Percentiles rank a stretch among this genome's conserved stretches.
These are phyloP conservation scores for Geranium incanum DNA, from an alignment of 441 rosid genomes.

Conservation along the genomic window DNA sequence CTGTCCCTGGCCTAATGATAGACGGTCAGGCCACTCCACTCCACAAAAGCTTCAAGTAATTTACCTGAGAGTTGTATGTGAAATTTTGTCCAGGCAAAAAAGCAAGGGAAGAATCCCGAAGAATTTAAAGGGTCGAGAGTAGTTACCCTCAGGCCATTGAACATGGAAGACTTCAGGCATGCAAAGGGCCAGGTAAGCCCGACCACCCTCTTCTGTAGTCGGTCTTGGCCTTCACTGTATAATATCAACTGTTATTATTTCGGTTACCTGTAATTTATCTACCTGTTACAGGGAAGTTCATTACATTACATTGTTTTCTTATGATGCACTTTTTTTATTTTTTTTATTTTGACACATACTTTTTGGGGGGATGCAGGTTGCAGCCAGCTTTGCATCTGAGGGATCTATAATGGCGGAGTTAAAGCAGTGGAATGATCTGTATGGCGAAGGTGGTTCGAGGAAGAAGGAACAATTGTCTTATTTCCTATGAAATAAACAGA, in stretches of 20 bases:
- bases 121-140: slow-evolving; percentile 37
- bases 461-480: slow-evolving; percentile 69
- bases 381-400: slow-evolving; percentile 64
- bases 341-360: too few species aligned
- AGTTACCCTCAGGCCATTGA: slow-evolving; percentile 54
- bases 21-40: not conserved
- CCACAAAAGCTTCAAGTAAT: not conserved
- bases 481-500: slow-evolving; percentile 37
- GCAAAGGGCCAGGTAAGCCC: slow-evolving; percentile 64
- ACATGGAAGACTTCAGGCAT: slow-evolving; percentile 55
- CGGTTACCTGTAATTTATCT: too few species aligned
- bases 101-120: slow-evolving; percentile 17
- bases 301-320: too few species aligned
- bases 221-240: too few species aligned
- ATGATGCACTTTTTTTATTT: too few species aligned
- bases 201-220: not conserved
- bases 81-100: slow-evolving; percentile 34
- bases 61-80: not conserved
- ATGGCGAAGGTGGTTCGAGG: slow-evolving; percentile 73
- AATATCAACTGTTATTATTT: too few species aligned
- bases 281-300: too few species aligned
- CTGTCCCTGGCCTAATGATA: not conserved
- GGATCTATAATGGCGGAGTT: slow-evolving; percentile 68
- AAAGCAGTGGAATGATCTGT: slow-evolving; percentile 78
- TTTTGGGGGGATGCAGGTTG: slow-evolving; percentile 38